Evolutionary conservation across 2,329 filamentous ascomycete species (phyloP).

Genomic region (Clonostachys rhizophaga): DNA sequence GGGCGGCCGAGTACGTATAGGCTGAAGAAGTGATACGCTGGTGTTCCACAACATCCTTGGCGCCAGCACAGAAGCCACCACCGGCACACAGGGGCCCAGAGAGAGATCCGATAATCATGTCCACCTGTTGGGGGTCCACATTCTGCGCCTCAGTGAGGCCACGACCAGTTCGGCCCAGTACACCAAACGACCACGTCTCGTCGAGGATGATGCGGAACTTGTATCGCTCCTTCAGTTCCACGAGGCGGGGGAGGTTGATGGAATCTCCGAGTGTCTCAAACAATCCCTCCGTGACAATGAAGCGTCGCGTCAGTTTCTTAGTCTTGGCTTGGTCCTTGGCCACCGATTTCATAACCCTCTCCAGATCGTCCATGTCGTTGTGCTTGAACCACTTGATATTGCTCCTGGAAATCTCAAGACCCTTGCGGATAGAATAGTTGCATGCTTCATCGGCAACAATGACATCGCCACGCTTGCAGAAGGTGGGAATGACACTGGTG

Average conservation of each 20-base stretch:
- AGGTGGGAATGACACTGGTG: conserved; percentile 92
- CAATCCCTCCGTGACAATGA: conserved; percentile 92
- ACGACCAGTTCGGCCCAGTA: conserved; percentile 84
- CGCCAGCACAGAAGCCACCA: conserved; percentile 92
- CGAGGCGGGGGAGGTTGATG: conserved; percentile 79
- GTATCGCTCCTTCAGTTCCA: conserved; percentile 92
- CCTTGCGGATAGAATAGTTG: conserved; percentile 92
- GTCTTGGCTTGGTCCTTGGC: conserved; percentile 79
- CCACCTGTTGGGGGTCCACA: conserved; percentile 86
- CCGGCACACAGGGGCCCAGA: conserved; percentile 87
- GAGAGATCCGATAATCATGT: conserved; percentile 95
- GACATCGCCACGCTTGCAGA: conserved; percentile 94
- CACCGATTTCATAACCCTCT: conserved; percentile 78
- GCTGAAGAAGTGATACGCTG: conserved; percentile 89
- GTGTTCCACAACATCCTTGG: conserved; percentile 88
- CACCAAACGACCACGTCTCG: conserved; percentile 96
- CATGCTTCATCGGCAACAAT: conserved; percentile 93
- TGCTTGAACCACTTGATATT: conserved; percentile 93
- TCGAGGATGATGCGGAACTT: conserved; percentile 98
- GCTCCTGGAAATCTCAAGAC: conserved; percentile 87
- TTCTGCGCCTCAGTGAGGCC: conserved; percentile 96
- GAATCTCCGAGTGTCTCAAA: conserved; percentile 90
- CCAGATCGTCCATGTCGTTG: conserved; percentile 91
- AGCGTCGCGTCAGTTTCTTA: conserved; percentile 85
- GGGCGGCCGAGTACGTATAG: conserved; percentile 92